Conservation (phyloP, 371 early-diverging fungal genomes). For the Coemansia sp. region DNA sequence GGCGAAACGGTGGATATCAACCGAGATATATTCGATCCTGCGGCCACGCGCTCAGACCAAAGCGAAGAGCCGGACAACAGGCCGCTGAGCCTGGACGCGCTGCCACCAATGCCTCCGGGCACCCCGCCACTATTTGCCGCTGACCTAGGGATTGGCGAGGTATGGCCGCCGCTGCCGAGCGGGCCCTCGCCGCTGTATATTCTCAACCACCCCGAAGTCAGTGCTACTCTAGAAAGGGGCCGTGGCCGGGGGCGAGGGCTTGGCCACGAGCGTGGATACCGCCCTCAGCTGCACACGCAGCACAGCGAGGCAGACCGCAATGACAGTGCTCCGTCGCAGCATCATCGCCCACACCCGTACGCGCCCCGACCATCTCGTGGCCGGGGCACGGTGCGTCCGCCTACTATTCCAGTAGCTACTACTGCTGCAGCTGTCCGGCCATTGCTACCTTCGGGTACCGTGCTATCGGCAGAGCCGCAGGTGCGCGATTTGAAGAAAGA, state of each 20-base stretch:
- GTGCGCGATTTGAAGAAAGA: slow-evolving; percentile 55
- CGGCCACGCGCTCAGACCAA: neutral
- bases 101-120: slow-evolving; percentile 50
- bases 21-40: neutral
- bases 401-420: neutral
- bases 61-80: neutral
- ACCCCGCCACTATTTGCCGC: slow-evolving; percentile 41
- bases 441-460: slow-evolving; percentile 15
- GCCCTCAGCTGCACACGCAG: neutral
- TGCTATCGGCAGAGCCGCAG: slow-evolving; percentile 52
- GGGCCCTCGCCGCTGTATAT: slow-evolving; percentile 42
- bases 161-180: slow-evolving; percentile 48
- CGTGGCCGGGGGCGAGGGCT: slow-evolving; percentile 3
- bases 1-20: slow-evolving; percentile 6
- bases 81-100: neutral
- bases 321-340: neutral
- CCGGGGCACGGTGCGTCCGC: neutral
- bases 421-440: neutral
- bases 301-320: neutral
- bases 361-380: neutral
- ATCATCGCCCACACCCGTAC: neutral
- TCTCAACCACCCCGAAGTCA: slow-evolving; percentile 5
- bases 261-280: neutral
- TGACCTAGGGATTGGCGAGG: slow-evolving; percentile 15
- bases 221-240: neutral